Conservation (phyloP, 768 basidiomycete genomes). For the Tephrocybe sp. region DNA sequence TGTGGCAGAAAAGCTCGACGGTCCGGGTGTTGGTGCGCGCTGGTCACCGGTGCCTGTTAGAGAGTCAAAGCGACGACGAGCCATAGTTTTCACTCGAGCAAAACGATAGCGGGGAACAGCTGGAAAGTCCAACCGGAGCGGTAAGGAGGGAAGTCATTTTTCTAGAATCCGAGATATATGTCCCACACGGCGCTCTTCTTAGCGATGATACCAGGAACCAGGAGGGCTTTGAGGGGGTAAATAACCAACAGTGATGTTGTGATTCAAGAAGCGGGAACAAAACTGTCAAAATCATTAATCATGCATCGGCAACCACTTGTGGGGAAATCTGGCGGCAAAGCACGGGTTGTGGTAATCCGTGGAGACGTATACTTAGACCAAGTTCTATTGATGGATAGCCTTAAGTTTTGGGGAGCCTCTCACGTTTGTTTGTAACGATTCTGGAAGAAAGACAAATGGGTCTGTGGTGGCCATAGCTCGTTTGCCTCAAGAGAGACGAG, state of each 20-base stretch:
- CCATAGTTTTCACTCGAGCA: constrained; percentile 18
- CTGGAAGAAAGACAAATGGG: background rate
- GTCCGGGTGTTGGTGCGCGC: constrained; percentile 29
- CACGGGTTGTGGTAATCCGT: background rate
- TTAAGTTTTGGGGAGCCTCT: too few relatives aligned
- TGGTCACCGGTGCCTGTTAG: constrained; percentile 20
- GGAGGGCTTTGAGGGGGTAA: constrained; percentile 11
- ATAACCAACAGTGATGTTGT: constrained; percentile 9
- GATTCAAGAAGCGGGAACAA: background rate
- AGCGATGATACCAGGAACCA: constrained; percentile 18
- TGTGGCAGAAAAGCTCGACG: constrained; percentile 22
- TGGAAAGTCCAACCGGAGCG: background rate
- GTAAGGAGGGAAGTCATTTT: background rate
- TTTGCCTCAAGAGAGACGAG: too few relatives aligned
- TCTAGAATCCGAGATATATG: constrained; percentile 8
- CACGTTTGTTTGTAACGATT: too few relatives aligned
- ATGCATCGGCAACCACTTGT: constrained; percentile 1
- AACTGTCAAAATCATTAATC: constrained; percentile 1
- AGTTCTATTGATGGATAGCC: too few relatives aligned
- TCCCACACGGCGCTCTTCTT: constrained; percentile 9
- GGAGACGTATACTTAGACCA: background rate
- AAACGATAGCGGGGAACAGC: background rate
- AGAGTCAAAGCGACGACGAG: constrained; percentile 29
- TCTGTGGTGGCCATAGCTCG: too few relatives aligned
- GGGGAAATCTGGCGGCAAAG: background rate